Conservation (phyloP, 2,329 filamentous ascomycete species). For the Cladorrhinum sp. region DNA sequence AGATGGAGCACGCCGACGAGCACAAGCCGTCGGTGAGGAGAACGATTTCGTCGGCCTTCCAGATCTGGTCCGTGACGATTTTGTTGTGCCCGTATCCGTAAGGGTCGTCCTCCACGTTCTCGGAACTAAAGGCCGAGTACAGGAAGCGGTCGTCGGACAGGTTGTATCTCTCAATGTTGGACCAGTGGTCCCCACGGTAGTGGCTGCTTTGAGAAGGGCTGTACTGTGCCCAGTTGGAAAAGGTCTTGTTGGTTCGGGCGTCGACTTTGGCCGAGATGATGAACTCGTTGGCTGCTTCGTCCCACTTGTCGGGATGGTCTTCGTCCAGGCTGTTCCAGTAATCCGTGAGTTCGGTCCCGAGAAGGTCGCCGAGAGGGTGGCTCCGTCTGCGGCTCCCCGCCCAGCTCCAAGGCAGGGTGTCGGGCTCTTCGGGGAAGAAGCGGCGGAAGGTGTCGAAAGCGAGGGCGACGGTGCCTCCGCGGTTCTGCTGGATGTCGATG, state of each 20-base stretch:
- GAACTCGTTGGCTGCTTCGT: constrained; percentile 23
- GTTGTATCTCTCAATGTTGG: constrained; percentile 21
- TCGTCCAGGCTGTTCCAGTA: constrained; percentile 2
- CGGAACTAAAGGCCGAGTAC: constrained; percentile 15
- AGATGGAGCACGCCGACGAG: constrained; percentile 32
- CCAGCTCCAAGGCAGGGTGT: constrained; percentile 15
- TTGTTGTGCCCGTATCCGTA: constrained; percentile 17
- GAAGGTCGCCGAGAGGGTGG: constrained; percentile 18
- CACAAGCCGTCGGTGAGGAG: constrained; percentile 32
- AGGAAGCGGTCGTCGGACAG: constrained; percentile 18
- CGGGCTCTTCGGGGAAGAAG: constrained; percentile 24
- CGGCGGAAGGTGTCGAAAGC: constrained; percentile 23
- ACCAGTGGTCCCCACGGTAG: constrained; percentile 21
- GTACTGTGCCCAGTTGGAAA: constrained; percentile 26
- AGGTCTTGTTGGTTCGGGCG: constrained; percentile 23
- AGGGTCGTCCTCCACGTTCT: constrained; percentile 4
- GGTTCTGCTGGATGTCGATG: constrained; percentile 27
- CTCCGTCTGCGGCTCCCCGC: constrained; percentile 24
- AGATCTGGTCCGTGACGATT: constrained; percentile 11
- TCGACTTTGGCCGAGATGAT: constrained; percentile 24
- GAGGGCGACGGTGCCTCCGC: constrained; percentile 20
- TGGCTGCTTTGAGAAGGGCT: constrained; percentile 8
- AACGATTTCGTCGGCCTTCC: constrained; percentile 12
- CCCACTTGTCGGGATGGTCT: not conserved
- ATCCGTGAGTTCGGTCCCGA: constrained; percentile 15